A percentile compares a stretch with the other conserved stretches of the same genome.
These are phyloP conservation scores for Ricinus communis DNA, from an alignment of 345 rosid genomes.

Conservation along the genomic window DNA sequence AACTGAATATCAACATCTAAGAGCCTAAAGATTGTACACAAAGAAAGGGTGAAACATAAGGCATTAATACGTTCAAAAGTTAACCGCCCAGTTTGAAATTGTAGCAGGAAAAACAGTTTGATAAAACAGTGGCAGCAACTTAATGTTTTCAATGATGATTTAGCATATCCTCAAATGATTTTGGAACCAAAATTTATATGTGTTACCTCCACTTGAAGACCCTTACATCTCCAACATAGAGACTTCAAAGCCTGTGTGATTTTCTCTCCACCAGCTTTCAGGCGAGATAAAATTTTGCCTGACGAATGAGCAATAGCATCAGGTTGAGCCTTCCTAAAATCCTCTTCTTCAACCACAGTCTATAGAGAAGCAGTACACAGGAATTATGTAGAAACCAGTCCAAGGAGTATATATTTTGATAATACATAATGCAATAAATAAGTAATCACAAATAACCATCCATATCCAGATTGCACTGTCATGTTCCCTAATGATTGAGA, in stretches of 20 bases:
- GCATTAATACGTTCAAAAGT: background rate
- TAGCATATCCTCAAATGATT: background rate
- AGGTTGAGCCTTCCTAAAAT: constrained; percentile 67
- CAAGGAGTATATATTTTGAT: background rate
- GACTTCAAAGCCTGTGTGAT: constrained; percentile 64
- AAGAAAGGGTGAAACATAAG: background rate
- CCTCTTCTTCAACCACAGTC: constrained; percentile 77
- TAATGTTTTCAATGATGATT: background rate
- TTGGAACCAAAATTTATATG: constrained; percentile 5
- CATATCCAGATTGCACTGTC: too few relatives aligned
- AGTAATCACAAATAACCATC: background rate
- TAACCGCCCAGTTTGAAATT: background rate
- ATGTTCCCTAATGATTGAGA: too few relatives aligned
- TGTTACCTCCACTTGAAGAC: constrained; percentile 87
- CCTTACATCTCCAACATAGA: constrained; percentile 76
- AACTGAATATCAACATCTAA: background rate
- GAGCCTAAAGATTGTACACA: background rate
- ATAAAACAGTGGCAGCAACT: background rate
- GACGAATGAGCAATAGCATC: constrained; percentile 77
- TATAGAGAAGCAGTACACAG: constrained; percentile 30
- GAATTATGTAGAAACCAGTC: constrained; percentile 14
- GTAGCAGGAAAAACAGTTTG: background rate
- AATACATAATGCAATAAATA: background rate
- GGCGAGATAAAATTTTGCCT: constrained; percentile 58
- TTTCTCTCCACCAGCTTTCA: constrained; percentile 71